These are phyloP conservation scores for Ophiosphaerella narmari DNA, from an alignment of 2,329 filamentous ascomycete species.

Conservation along the genomic window DNA sequence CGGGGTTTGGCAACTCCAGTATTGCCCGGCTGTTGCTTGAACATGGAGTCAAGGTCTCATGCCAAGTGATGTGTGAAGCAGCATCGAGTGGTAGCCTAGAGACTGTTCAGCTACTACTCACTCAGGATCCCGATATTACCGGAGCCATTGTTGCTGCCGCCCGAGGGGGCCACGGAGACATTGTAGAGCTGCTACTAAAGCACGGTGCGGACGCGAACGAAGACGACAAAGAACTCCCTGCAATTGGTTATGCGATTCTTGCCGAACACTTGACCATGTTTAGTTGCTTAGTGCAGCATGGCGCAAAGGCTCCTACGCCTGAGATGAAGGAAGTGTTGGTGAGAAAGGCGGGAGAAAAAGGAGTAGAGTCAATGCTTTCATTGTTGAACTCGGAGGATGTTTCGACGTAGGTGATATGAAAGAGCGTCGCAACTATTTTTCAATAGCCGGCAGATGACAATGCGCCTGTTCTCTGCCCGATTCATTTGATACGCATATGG, in stretches of 20 bases:
- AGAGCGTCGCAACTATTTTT: too few relatives aligned
- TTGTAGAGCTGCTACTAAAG: neutral
- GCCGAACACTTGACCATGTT: neutral
- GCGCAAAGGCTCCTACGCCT: neutral
- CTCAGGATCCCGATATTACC: neutral
- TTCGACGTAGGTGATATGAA: too few relatives aligned
- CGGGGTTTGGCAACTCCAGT: too few relatives aligned
- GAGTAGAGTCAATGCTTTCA: neutral
- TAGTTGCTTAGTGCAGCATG: neutral
- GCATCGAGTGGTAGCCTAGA: neutral
- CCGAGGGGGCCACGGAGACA: neutral
- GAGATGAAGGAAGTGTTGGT: neutral
- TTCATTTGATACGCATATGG: too few relatives aligned
- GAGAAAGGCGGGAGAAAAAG: neutral
- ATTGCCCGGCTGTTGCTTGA: neutral
- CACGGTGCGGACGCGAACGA: neutral
- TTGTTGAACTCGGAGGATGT: too few relatives aligned
- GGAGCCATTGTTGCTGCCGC: neutral
- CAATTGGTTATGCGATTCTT: neutral
- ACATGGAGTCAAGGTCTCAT: neutral
- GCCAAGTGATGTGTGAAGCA: neutral
- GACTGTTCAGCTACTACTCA: neutral
- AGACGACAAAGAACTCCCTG: neutral
- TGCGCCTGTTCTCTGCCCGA: too few relatives aligned
- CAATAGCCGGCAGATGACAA: too few relatives aligned